A percentile compares a stretch with the other conserved stretches of the same genome.
These are phyloP conservation scores for Mycocalia duriaeana DNA, from an alignment of 1,284 basidiomycete species.

Conservation along the genomic window DNA sequence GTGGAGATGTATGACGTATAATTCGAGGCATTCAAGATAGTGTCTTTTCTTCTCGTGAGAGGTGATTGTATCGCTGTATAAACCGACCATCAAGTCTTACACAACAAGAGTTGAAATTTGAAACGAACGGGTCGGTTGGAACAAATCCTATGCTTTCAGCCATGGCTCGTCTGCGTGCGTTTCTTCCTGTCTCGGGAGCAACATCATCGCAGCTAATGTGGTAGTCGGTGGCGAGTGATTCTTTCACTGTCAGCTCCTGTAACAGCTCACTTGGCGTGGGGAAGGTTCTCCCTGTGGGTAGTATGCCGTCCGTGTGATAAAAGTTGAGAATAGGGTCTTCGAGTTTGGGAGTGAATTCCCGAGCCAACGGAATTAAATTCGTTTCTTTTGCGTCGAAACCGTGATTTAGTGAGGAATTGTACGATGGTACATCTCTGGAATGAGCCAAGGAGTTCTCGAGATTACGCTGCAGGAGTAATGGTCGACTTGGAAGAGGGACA, in stretches of 20 bases:
- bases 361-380: too few species aligned
- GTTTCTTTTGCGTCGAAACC: too few species aligned
- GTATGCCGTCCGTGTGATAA: too few species aligned
- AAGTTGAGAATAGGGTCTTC: too few species aligned
- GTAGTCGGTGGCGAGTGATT: slow-evolving; percentile 6
- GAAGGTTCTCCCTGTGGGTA: too few species aligned
- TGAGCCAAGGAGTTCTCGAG: too few species aligned
- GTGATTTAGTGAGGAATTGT: too few species aligned
- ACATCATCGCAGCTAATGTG: slow-evolving; percentile 11
- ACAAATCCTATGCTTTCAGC: slow-evolving; percentile 52
- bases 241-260: slow-evolving; percentile 28
- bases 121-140: slow-evolving; percentile 50
- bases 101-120: too few species aligned
- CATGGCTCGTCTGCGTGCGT: slow-evolving; percentile 47
- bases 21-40: slow-evolving; percentile 66
- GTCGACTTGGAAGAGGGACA: too few species aligned
- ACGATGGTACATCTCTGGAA: too few species aligned
- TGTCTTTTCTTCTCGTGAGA: slow-evolving; percentile 73
- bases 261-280: slow-evolving; percentile 66
- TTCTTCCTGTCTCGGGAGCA: slow-evolving; percentile 42
- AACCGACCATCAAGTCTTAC: slow-evolving; percentile 2
- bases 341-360: too few species aligned
- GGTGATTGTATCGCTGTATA: slow-evolving; percentile 55
- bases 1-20: slow-evolving; percentile 62
- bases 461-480: too few species aligned